Evolutionary conservation across 139 green algal species (phyloP).

Genomic region (Chlorella sp.): DNA sequence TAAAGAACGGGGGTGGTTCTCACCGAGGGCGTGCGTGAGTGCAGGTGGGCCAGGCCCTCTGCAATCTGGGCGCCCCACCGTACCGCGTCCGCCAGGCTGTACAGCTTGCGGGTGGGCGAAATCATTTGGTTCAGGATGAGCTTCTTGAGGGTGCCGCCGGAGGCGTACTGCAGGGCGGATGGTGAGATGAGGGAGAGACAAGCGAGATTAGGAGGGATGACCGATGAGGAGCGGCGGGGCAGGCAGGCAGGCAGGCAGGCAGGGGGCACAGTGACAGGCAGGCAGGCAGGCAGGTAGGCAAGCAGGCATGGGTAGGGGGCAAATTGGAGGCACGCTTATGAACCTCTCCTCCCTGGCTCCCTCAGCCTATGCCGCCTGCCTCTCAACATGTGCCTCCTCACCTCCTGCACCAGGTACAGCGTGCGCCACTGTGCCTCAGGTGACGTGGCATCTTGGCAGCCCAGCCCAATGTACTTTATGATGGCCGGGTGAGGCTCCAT

Average conservation of each 20-base stretch:
- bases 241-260: not conserved
- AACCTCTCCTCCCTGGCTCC: too few relatives aligned
- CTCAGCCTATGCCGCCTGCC: not conserved
- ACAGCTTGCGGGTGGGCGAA: conserved; percentile 4
- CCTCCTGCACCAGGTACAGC: conserved; percentile 31
- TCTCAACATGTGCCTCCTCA: not conserved
- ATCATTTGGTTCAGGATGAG: conserved; percentile 10
- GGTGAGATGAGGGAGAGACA: not conserved
- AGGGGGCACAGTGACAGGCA: not conserved
- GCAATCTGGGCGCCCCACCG: conserved; percentile 10
- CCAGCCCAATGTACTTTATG: conserved; percentile 21
- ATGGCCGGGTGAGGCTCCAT: not conserved
- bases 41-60: conserved; percentile 6
- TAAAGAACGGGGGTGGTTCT: not conserved
- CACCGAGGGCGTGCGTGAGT: conserved; percentile 16
- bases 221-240: not conserved
- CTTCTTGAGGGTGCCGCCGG: conserved; percentile 8
- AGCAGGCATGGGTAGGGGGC: not conserved
- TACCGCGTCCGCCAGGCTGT: not conserved
- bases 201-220: not conserved
- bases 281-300: too few relatives aligned
- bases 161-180: not conserved
- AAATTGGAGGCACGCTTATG: not conserved
- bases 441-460: not conserved
- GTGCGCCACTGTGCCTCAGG: conserved; percentile 28